Evolutionary conservation across 345 rosid genomes (phyloP).

Genomic region (Gynandropsis gynandra): DNA sequence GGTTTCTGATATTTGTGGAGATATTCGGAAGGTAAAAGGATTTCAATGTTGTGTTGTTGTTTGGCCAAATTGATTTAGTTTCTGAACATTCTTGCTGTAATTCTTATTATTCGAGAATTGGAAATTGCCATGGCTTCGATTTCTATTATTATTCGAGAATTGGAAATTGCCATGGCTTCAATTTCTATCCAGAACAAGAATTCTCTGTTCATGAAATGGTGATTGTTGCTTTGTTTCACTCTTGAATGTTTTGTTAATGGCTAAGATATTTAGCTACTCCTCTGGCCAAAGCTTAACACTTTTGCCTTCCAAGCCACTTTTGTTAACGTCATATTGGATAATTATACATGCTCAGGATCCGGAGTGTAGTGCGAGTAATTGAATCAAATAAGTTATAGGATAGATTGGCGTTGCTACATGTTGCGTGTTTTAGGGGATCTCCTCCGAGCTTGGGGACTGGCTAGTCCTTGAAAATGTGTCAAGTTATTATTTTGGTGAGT

Average conservation of each 20-base stretch:
- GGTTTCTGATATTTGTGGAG: conserved; percentile 30
- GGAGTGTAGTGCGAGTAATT: too few relatives aligned
- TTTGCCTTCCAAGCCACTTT: too few relatives aligned
- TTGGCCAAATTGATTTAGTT: conserved; percentile 1
- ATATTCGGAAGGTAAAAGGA: conserved; percentile 21
- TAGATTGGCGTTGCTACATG: too few relatives aligned
- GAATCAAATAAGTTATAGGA: too few relatives aligned
- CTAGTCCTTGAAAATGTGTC: too few relatives aligned
- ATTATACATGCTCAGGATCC: too few relatives aligned
- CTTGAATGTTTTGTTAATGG: conserved; percentile 4
- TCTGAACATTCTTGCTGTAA: conserved; percentile 15
- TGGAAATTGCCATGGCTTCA: conserved; percentile 3
- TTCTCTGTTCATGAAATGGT: conserved; percentile 9
- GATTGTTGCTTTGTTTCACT: conserved; percentile 12
- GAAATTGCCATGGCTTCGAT: too few relatives aligned
- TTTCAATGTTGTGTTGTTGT: neutral
- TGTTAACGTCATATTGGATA: too few relatives aligned
- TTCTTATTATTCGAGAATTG: neutral
- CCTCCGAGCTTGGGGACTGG: too few relatives aligned
- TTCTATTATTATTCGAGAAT: neutral
- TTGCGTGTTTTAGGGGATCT: too few relatives aligned
- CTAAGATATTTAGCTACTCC: conserved; percentile 2
- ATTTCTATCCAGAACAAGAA: conserved; percentile 3
- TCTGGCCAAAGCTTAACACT: neutral
- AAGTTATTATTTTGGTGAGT: too few relatives aligned